Evolutionary conservation across 2,329 filamentous ascomycete species (phyloP), one percentile per base, ranked within the genome.

Genomic region (Diplodia mutila): DNA sequence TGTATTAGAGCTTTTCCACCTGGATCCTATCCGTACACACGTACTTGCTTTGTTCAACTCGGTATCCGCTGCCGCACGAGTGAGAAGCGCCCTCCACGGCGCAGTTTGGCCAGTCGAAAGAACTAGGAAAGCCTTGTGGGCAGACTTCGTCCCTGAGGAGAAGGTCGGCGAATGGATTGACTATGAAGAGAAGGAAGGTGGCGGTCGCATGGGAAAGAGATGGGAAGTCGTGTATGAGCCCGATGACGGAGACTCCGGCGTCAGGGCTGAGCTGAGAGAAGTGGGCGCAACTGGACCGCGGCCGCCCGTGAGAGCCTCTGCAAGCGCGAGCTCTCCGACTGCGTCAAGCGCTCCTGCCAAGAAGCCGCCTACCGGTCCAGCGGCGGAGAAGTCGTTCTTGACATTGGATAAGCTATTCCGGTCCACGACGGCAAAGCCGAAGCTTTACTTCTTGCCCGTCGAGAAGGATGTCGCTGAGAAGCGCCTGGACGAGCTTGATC

Each of bases 21-120:
- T 98, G 48, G 94, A 98, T 76, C 84, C 85, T 37, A 91, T 98
- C 74, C 90, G 91, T 70, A 96, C 94, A 0, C 95, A 99, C 77
- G 93, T 93, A 9, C 91, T 97, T 75, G 90, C 90, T 46, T 82
- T 87, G 27, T 94, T 98, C 76, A 82, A 83, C 53, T 90, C 84
- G 54, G 82, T 88, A 11, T 83, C 89, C 2, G 89, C 91, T 3
- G 95, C 95, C 4, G 88, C 90, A 0, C 87, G 92, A 25, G 93
- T 92, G 9, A 90, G 94, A 59, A 85, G 87, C 11, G 86, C 86
- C 2, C 83, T 98, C 2, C 94, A 99, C 78, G 87, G 89, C 68
- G 86, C 86, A 25, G 86, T 93, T 42, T 98, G 94, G 92, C 94
- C 94, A 0, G 88, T 93, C 68, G 94, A 98, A 80, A 88, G 90